Percentiles rank a stretch among this genome's conserved stretches.
Evolutionary conservation across 371 early-diverging fungal genomes (phyloP).

Genomic region (Blakeslea trispora): DNA sequence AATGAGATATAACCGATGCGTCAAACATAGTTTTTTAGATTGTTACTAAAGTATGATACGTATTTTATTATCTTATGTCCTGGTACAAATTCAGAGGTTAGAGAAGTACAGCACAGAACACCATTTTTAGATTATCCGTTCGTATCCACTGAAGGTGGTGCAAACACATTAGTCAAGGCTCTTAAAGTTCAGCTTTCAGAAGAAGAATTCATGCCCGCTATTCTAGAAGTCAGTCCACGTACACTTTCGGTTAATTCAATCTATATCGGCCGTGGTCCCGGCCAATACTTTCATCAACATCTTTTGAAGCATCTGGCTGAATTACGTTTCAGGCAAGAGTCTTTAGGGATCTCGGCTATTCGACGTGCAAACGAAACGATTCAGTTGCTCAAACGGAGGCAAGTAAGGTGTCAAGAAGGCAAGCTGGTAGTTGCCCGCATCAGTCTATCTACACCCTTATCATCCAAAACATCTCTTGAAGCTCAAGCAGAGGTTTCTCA

Average conservation of each 20-base stretch:
- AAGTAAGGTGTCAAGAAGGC: slow-evolving; percentile 30
- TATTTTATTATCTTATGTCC: slow-evolving; percentile 49
- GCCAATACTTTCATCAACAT: slow-evolving; percentile 27
- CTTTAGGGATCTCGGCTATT: slow-evolving; percentile 19
- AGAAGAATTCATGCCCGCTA: slow-evolving; percentile 40
- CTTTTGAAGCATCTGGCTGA: slow-evolving; percentile 26
- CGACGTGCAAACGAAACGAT: slow-evolving; percentile 20
- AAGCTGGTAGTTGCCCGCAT: slow-evolving; percentile 13
- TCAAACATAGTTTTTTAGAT: slow-evolving; percentile 41
- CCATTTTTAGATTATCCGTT: slow-evolving; percentile 43
- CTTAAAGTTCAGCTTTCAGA: slow-evolving; percentile 38
- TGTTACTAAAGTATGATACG: slow-evolving; percentile 40
- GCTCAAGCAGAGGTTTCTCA: no score
- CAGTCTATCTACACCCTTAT: slow-evolving; percentile 1
- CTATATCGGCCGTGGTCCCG: slow-evolving; percentile 39
- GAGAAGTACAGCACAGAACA: slow-evolving; percentile 26
- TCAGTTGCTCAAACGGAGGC: slow-evolving; percentile 30
- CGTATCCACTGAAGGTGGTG: slow-evolving; percentile 26
- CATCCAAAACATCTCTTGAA: no score
- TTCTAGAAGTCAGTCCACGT: slow-evolving; percentile 20
- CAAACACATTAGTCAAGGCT: slow-evolving; percentile 24
- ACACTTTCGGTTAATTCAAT: slow-evolving; percentile 25
- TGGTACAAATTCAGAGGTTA: slow-evolving; percentile 28
- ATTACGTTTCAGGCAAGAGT: slow-evolving; percentile 27
- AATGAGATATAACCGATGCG: background rate